phyloP scores from a whole-genome alignment of 2,329 filamentous ascomycete species.

The Emergomyces africanus region DNA sequence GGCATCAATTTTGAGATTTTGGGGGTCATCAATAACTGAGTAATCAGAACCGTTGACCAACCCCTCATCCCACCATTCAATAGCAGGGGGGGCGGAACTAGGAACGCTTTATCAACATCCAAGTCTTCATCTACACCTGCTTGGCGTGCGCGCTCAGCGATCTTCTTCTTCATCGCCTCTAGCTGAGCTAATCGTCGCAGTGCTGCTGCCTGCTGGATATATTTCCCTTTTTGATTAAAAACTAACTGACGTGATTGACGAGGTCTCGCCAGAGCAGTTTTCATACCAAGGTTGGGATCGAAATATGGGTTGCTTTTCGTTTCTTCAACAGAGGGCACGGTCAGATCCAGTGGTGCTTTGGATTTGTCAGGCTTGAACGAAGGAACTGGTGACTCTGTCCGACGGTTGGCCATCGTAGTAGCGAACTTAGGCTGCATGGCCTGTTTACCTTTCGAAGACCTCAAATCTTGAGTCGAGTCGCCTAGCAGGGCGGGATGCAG shows the following conservation, averaged over 20 bases:
- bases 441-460: conserved; percentile 29
- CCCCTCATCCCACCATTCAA: conserved; percentile 98
- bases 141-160: conserved; percentile 74
- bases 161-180: conserved; percentile 88
- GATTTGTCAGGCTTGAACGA: conserved; percentile 27
- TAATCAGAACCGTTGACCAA: conserved; percentile 66
- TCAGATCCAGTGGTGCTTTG: conserved; percentile 43
- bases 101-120: conserved; percentile 77
- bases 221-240: conserved; percentile 95
- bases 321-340: conserved; percentile 45
- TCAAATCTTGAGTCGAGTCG: conserved; percentile 34
- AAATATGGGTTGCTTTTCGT: conserved; percentile 68
- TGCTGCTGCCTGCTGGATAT: conserved; percentile 86
- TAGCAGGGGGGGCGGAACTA: conserved; percentile 72
- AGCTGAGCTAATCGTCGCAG: conserved; percentile 75
- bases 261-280: conserved; percentile 45
- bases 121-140: conserved; percentile 89
- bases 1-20: conserved; percentile 58
- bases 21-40: conserved; percentile 51
- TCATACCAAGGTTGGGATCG: conserved; percentile 53
- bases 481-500: conserved; percentile 61
- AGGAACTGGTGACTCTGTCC: conserved; percentile 31
- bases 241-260: conserved; percentile 63
- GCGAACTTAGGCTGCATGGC: conserved; percentile 40
- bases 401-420: conserved; percentile 42